phyloP scores from a whole-genome alignment of 2,329 filamentous ascomycete genomes.

The Neonectria neomacrospora region DNA sequence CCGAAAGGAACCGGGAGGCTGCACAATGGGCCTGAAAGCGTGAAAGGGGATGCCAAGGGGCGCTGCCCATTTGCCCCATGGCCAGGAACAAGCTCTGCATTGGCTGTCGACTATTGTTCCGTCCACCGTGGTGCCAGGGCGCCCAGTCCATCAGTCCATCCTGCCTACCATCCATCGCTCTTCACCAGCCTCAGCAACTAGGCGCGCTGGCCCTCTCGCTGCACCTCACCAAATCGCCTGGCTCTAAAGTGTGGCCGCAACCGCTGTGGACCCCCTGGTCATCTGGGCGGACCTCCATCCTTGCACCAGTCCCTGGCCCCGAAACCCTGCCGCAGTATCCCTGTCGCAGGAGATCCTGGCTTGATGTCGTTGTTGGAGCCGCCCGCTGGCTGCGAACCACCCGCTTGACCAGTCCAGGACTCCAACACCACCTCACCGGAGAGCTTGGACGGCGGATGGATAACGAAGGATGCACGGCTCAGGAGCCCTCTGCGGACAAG shows the following conservation, averaged over 20 bases:
- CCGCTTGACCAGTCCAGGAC: constrained; percentile 10
- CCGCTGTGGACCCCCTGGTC: constrained; percentile 34
- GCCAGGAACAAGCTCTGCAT: constrained; percentile 38
- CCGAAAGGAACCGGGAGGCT: constrained; percentile 24
- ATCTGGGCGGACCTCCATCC: constrained; percentile 13
- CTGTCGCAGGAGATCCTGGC: constrained; percentile 21
- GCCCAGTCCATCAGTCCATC: constrained; percentile 41
- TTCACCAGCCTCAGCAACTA: constrained; percentile 34
- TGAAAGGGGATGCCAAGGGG: constrained; percentile 28
- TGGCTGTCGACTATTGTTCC: constrained; percentile 37
- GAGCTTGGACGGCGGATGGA: constrained; percentile 34
- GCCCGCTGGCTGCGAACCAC: constrained; percentile 36
- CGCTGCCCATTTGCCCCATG: constrained; percentile 13
- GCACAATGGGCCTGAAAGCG: constrained; percentile 19
- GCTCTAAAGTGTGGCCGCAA: constrained; percentile 25
- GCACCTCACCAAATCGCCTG: constrained; percentile 31
- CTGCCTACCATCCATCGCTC: constrained; percentile 32
- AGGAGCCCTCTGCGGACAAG: constrained; percentile 24
- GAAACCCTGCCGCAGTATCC: constrained; percentile 1
- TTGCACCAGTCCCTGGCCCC: constrained; percentile 20
- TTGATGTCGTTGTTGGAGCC: constrained; percentile 36
- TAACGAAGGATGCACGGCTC: constrained; percentile 35
- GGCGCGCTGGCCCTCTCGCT: constrained; percentile 23
- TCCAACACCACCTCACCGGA: constrained; percentile 41
- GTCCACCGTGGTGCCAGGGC: constrained; percentile 34